Percentiles rank a stretch among this genome's conserved stretches.
These are phyloP conservation scores for Fusarium clavum DNA, from an alignment of 2,329 filamentous ascomycete species.

Conservation along the genomic window DNA sequence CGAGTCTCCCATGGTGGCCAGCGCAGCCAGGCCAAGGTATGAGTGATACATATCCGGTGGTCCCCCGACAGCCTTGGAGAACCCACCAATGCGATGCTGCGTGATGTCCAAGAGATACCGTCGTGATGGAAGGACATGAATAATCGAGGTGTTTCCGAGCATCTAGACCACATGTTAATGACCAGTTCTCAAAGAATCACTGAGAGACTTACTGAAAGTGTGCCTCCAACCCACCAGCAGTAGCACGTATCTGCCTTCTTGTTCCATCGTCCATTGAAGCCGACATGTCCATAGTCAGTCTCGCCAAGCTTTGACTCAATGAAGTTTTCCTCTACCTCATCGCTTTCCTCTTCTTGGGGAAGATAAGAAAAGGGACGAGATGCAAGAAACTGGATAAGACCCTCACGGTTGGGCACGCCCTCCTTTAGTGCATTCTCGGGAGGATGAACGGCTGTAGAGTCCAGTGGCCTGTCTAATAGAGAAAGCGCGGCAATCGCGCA, in stretches of 20 bases:
- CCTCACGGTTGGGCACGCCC: constrained; percentile 50
- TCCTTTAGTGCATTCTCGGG: constrained; percentile 49
- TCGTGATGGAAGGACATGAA: constrained; percentile 71
- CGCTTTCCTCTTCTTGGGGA: constrained; percentile 59
- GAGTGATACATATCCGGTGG: constrained; percentile 87
- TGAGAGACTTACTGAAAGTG: constrained; percentile 58
- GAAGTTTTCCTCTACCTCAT: constrained; percentile 58
- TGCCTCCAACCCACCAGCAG: constrained; percentile 87
- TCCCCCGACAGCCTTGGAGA: constrained; percentile 76
- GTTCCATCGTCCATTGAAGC: constrained; percentile 91
- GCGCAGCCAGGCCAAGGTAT: constrained; percentile 84
- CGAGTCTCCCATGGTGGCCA: constrained; percentile 78
- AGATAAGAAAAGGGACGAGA: constrained; percentile 73
- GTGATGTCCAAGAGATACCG: constrained; percentile 86
- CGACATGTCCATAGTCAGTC: constrained; percentile 64
- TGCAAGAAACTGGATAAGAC: constrained; percentile 67
- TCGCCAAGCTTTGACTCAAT: constrained; percentile 51
- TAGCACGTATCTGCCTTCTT: constrained; percentile 97
- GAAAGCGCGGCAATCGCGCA: constrained; percentile 84
- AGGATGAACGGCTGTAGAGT: constrained; percentile 36
- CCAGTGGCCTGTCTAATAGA: constrained; percentile 74
- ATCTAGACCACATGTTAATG: constrained; percentile 58
- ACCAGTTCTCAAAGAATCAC: too few species aligned
- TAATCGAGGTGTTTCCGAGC: constrained; percentile 66
- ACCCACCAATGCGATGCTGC: constrained; percentile 86